phyloP scores from a whole-genome alignment of 805 yeast species.

The Wickerhamomyces mucosus region DNA sequence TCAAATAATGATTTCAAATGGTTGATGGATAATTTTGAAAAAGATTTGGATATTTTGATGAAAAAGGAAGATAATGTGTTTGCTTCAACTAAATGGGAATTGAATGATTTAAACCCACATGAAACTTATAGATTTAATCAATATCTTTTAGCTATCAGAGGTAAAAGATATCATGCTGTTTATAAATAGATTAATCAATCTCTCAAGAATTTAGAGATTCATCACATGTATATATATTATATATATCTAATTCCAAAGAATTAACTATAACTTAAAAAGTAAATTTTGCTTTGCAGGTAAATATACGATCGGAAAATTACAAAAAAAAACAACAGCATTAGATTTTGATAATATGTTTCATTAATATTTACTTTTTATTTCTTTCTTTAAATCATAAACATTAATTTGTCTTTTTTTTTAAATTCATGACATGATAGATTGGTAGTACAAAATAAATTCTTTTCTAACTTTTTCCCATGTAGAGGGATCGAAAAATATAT shows the following conservation, averaged over 20 bases:
- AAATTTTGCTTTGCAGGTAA: background rate
- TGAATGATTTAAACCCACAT: constrained; percentile 85
- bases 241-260: background rate
- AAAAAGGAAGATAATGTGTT: constrained; percentile 64
- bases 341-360: too few species aligned
- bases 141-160: constrained; percentile 84
- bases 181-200: constrained; percentile 16
- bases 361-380: too few species aligned
- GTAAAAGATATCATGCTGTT: constrained; percentile 92
- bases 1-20: constrained; percentile 60
- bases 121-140: constrained; percentile 91
- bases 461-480: constrained; percentile 91
- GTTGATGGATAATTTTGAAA: constrained; percentile 53
- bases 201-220: too few species aligned
- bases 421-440: constrained; percentile 44
- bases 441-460: constrained; percentile 52
- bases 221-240: constrained; percentile 39
- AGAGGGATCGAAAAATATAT: constrained; percentile 90
- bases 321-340: too few species aligned
- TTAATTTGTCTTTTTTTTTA: background rate
- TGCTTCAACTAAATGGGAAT: constrained; percentile 88
- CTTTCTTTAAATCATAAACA: too few species aligned
- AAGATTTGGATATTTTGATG: constrained; percentile 76
- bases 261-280: too few species aligned
- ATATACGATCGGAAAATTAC: background rate